Conservation (phyloP, 345 rosid species). For the Nephelium lappaceum region DNA sequence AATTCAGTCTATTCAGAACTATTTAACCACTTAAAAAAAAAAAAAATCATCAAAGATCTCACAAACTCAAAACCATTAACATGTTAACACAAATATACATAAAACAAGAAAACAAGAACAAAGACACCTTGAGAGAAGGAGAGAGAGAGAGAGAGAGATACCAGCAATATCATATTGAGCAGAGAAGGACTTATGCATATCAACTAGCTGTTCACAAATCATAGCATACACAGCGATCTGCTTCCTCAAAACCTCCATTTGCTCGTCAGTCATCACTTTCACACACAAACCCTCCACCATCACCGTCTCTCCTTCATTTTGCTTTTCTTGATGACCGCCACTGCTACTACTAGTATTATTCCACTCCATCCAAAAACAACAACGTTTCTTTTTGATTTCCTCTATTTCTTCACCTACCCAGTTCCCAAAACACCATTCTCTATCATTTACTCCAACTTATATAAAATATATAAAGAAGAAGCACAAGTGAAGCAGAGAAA, state of each 20-base stretch:
- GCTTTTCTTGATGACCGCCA: not conserved
- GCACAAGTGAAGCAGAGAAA: not conserved
- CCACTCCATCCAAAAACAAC: not conserved
- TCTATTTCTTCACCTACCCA: not conserved
- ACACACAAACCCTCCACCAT: slow-evolving; percentile 28
- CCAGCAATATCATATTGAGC: slow-evolving; percentile 48
- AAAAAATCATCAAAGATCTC: not conserved
- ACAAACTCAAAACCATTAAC: not conserved
- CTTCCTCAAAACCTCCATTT: slow-evolving; percentile 65
- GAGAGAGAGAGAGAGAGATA: slow-evolving; percentile 8
- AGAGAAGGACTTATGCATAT: slow-evolving; percentile 53
- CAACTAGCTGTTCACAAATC: slow-evolving; percentile 59
- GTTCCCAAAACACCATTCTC: not conserved
- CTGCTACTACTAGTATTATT: not conserved
- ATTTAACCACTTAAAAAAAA: not conserved
- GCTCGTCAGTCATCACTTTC: slow-evolving; percentile 80
- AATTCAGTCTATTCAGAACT: too few relatives aligned
- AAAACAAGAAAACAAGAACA: not conserved
- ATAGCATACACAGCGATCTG: slow-evolving; percentile 64
- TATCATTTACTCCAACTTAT: not conserved
- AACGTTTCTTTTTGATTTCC: not conserved
- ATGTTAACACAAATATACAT: not conserved
- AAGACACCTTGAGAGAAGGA: not conserved
- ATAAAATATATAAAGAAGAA: too few relatives aligned
- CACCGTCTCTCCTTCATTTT: slow-evolving; percentile 26